These are phyloP conservation scores for Naganishia vaughanmartiniae DNA, from an alignment of 768 basidiomycete species.

Conservation along the genomic window DNA sequence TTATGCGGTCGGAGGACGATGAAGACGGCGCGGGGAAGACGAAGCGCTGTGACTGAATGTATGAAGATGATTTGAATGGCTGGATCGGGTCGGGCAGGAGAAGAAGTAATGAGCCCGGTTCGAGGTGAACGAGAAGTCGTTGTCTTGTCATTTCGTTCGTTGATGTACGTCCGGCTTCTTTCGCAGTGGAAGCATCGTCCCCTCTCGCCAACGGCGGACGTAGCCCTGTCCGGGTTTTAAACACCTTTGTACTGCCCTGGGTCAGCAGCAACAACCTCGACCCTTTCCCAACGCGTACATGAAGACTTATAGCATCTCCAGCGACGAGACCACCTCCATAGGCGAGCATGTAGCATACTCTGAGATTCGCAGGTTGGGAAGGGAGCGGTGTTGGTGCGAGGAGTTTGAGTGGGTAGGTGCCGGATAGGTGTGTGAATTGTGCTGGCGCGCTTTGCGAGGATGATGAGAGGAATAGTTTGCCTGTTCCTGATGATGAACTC, in stretches of 20 bases:
- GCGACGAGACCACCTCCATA: slow-evolving; percentile 92
- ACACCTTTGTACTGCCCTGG: slow-evolving; percentile 90
- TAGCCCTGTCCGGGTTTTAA: slow-evolving; percentile 67
- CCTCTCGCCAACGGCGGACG: slow-evolving; percentile 45
- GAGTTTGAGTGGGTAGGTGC: slow-evolving; percentile 82
- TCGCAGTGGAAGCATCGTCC: slow-evolving; percentile 27
- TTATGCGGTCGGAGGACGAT: slow-evolving; percentile 36
- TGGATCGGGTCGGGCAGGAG: slow-evolving; percentile 90
- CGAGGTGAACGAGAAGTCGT: slow-evolving; percentile 62
- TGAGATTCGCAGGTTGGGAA: slow-evolving; percentile 57
- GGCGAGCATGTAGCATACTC: slow-evolving; percentile 71
- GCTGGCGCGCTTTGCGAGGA: slow-evolving; percentile 3
- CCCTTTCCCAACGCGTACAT: slow-evolving; percentile 61
- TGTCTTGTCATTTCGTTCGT: slow-evolving; percentile 58
- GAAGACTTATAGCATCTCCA: slow-evolving; percentile 70
- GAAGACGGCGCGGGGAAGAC: slow-evolving; percentile 55
- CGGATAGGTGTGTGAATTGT: slow-evolving; percentile 68
- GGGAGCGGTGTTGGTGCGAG: slow-evolving; percentile 64
- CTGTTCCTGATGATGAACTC: neutral
- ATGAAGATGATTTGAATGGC: slow-evolving; percentile 79
- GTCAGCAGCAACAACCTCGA: slow-evolving; percentile 72
- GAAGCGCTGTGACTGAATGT: slow-evolving; percentile 80
- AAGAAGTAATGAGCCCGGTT: slow-evolving; percentile 62
- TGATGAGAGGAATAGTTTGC: slow-evolving; percentile 12
- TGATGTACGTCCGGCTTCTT: neutral